Evolutionary conservation across 139 green algal species (phyloP).

Genomic region (Chlorella ohadii): DNA sequence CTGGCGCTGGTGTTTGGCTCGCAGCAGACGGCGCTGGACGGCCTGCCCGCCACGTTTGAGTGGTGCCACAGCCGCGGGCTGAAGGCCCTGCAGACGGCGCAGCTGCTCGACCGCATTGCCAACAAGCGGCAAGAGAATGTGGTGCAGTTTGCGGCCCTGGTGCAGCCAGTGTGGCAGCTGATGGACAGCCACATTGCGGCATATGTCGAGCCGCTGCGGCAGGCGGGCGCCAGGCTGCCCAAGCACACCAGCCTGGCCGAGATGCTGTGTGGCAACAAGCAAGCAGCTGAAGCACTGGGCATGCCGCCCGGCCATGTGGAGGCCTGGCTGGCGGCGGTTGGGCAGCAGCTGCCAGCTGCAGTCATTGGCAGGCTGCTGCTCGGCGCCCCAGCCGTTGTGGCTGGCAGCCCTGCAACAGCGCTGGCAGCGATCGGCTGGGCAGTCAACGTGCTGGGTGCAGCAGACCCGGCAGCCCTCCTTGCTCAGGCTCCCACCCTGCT

Average conservation of each 20-base stretch:
- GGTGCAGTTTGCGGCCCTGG: not conserved
- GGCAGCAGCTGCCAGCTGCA: not conserved
- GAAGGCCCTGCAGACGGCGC: not conserved
- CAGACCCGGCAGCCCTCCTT: not conserved
- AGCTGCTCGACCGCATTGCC: not conserved
- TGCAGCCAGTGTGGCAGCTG: not conserved
- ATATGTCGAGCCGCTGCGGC: not conserved
- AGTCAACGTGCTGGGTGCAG: not conserved
- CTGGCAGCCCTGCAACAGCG: not conserved
- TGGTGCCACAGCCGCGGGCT: not conserved
- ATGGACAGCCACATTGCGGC: not conserved
- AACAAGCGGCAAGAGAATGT: not conserved
- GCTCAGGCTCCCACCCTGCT: not conserved
- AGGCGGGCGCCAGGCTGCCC: not conserved
- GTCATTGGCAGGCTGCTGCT: not conserved
- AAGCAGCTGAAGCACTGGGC: not conserved
- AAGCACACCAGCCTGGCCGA: not conserved
- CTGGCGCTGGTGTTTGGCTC: too few relatives aligned
- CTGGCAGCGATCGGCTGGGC: not conserved
- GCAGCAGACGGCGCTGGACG: not conserved
- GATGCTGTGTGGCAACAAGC: not conserved
- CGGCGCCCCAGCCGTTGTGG: not conserved
- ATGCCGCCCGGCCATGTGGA: not conserved
- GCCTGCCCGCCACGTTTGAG: not conserved
- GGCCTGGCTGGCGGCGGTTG: not conserved